Conservation (phyloP, 2,329 filamentous ascomycete species). For the Dissoconium aciculare region DNA sequence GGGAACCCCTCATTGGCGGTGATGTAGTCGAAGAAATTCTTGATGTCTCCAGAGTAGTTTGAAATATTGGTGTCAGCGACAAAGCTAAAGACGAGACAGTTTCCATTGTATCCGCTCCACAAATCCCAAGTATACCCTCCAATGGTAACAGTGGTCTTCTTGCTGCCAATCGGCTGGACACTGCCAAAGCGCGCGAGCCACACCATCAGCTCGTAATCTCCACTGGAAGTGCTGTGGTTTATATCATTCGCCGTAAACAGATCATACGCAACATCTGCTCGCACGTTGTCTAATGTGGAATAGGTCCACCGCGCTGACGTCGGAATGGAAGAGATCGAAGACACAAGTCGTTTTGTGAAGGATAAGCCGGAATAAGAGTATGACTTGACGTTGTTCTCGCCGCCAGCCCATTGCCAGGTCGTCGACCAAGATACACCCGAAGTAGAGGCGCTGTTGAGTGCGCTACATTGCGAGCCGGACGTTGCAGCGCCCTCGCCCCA, state of each 20-base stretch:
- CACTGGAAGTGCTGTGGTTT: conserved; percentile 24
- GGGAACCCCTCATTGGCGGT: conserved; percentile 32
- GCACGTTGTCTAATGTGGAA: conserved; percentile 33
- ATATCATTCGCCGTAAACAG: conserved; percentile 38
- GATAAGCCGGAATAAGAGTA: conserved; percentile 29
- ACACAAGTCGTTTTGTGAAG: conserved; percentile 16
- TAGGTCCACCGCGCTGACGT: conserved; percentile 37
- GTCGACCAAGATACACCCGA: conserved; percentile 31
- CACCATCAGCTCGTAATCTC: conserved; percentile 49
- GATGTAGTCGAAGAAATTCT: conserved; percentile 44
- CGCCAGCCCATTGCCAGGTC: conserved; percentile 22
- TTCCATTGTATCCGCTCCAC: conserved; percentile 45
- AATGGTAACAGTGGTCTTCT: conserved; percentile 41
- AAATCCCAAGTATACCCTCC: conserved; percentile 42
- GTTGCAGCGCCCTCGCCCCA: conserved; percentile 30
- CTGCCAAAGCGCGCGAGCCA: conserved; percentile 45
- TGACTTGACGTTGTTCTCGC: conserved; percentile 27
- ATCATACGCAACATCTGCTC: conserved; percentile 44
- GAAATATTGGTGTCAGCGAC: conserved; percentile 34
- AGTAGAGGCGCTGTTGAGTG: conserved; percentile 26
- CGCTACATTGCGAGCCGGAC: conserved; percentile 34
- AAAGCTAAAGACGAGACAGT: conserved; percentile 47
- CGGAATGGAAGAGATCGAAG: conserved; percentile 23
- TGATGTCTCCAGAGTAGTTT: conserved; percentile 43
- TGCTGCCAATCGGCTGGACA: conserved; percentile 38